Conservation (phyloP, 2,329 filamentous ascomycete species). For the Dothideomycetes sp. region DNA sequence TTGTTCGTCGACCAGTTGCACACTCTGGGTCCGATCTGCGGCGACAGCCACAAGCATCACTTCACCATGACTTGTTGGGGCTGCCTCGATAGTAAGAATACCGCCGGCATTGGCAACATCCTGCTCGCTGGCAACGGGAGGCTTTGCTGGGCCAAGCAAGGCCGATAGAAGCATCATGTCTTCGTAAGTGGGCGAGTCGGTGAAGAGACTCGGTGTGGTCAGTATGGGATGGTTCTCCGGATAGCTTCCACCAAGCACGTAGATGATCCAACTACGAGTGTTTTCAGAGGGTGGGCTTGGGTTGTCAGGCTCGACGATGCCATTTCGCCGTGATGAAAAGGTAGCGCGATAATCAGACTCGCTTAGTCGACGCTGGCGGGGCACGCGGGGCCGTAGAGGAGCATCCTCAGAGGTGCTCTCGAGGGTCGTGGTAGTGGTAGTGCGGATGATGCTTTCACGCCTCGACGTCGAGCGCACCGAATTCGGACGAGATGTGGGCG, state of each 20-base stretch:
- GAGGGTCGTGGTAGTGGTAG: conserved; percentile 12
- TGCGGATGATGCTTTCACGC: conserved; percentile 28
- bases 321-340: conserved; percentile 43
- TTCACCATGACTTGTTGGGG: conserved; percentile 1
- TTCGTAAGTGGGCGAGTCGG: conserved; percentile 60
- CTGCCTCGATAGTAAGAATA: conserved; percentile 41
- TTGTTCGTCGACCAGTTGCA: conserved; percentile 29
- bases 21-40: conserved; percentile 15
- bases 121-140: conserved; percentile 54
- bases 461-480: conserved; percentile 13
- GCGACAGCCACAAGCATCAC: conserved; percentile 20
- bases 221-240: conserved; percentile 61
- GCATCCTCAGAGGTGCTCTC: conserved; percentile 30
- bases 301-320: conserved; percentile 46
- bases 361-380: conserved; percentile 44
- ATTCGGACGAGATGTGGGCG: conserved; percentile 8
- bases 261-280: conserved; percentile 60
- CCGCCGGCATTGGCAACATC: conserved; percentile 54
- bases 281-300: conserved; percentile 39
- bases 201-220: conserved; percentile 58
- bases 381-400: conserved; percentile 21
- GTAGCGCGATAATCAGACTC: conserved; percentile 43
- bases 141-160: conserved; percentile 56
- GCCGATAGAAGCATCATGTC: conserved; percentile 61
- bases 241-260: conserved; percentile 58